Evolutionary conservation across 371 early-diverging fungal genomes (phyloP).

Genomic region (Mortierella sp.): DNA sequence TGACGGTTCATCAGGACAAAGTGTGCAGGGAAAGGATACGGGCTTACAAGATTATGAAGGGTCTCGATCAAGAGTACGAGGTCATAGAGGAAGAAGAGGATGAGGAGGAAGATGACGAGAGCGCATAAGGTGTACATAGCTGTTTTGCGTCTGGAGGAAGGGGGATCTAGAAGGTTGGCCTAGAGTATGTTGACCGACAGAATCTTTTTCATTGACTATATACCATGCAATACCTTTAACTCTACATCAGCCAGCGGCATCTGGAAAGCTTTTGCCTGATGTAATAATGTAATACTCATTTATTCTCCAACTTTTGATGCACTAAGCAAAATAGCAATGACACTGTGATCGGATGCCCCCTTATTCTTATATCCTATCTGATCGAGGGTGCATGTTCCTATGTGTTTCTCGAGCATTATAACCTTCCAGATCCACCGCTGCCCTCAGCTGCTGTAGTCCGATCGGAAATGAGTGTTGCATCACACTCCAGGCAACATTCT

Average conservation of each 20-base stretch:
- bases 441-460: conserved; percentile 22
- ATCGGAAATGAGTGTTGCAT: conserved; percentile 33
- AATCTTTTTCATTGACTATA: background rate
- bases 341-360: no score
- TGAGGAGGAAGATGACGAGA: conserved; percentile 24
- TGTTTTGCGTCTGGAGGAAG: no score
- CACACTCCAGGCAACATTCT: conserved; percentile 57
- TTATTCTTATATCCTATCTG: background rate
- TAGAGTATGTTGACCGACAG: conserved; percentile 5
- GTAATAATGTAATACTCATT: no score
- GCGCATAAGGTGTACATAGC: background rate
- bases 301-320: no score
- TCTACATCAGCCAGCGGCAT: no score
- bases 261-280: no score
- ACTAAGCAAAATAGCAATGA: no score
- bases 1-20: conserved; percentile 66
- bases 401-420: conserved; percentile 43
- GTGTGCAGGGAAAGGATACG: conserved; percentile 57
- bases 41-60: conserved; percentile 54
- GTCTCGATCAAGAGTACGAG: conserved; percentile 28
- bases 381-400: background rate
- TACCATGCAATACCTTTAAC: no score
- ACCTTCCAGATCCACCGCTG: conserved; percentile 21
- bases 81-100: conserved; percentile 21
- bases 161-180: background rate